These are phyloP conservation scores for Erodium maritimum DNA, from an alignment of 345 rosid genomes.

Conservation along the genomic window DNA sequence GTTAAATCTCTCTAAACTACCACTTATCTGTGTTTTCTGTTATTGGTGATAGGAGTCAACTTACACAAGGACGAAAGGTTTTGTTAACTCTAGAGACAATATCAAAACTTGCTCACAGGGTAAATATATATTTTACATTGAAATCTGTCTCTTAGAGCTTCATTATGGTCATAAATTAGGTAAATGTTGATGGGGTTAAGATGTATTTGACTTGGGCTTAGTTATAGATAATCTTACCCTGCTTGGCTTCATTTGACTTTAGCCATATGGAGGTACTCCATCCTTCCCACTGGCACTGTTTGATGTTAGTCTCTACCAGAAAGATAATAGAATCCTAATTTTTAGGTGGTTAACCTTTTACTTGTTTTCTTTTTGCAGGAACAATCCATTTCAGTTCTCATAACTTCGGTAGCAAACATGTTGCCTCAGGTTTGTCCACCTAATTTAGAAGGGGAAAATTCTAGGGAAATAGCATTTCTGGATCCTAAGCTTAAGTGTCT, in stretches of 20 bases:
- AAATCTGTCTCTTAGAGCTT: too few species aligned
- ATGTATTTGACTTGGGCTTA: slow-evolving; percentile 1
- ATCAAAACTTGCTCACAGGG: slow-evolving; percentile 68
- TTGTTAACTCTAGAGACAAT: slow-evolving; percentile 67
- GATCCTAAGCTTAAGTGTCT: neutral
- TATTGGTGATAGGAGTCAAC: slow-evolving; percentile 50
- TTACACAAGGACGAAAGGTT: slow-evolving; percentile 83
- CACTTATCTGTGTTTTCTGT: slow-evolving; percentile 1
- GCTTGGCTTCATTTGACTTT: too few species aligned
- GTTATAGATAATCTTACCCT: too few species aligned
- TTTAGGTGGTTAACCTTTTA: slow-evolving; percentile 4
- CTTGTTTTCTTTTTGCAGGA: slow-evolving; percentile 37
- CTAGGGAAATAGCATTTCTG: too few species aligned
- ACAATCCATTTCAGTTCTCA: slow-evolving; percentile 79
- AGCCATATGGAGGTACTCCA: too few species aligned
- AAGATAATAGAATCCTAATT: neutral
- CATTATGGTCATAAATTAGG: too few species aligned
- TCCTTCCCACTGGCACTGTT: too few species aligned
- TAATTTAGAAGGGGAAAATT: slow-evolving; percentile 3
- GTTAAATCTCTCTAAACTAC: neutral
- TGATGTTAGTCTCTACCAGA: too few species aligned
- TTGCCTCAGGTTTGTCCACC: slow-evolving; percentile 63
- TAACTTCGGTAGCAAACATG: slow-evolving; percentile 78
- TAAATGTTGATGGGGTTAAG: too few species aligned
- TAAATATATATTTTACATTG: slow-evolving; percentile 26